Evolutionary conservation across 345 rosid species (phyloP).

Genomic region (thale cress (Arabidopsis thaliana)): TAIR10.1 NC_003076.8:3056501-3057000

Average conservation of each 20-base stretch:
- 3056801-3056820: conserved; percentile 78
- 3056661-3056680: not conserved
- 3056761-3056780: conserved; percentile 80
- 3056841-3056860: conserved; percentile 73
- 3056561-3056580: conserved; percentile 72
- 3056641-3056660: conserved; percentile 76
- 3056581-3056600: conserved; percentile 75
- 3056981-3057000: not conserved
- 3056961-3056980: conserved; percentile 44
- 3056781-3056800: conserved; percentile 84
- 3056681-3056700: not conserved
- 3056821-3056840: conserved; percentile 84
- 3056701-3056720: too few species aligned
- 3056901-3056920: conserved; percentile 65
- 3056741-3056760: conserved; percentile 76
- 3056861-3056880: conserved; percentile 70
- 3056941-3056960: conserved; percentile 91
- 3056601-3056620: conserved; percentile 72
- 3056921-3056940: conserved; percentile 63
- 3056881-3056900: conserved; percentile 81
- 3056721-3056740: conserved; percentile 69
- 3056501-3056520: not conserved
- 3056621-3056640: conserved; percentile 85
- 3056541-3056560: conserved; percentile 64
- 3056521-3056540: not conserved